Evolutionary conservation across 306 rosid species (phyloP).

Genomic region (Ormosia semicastrata): DNA sequence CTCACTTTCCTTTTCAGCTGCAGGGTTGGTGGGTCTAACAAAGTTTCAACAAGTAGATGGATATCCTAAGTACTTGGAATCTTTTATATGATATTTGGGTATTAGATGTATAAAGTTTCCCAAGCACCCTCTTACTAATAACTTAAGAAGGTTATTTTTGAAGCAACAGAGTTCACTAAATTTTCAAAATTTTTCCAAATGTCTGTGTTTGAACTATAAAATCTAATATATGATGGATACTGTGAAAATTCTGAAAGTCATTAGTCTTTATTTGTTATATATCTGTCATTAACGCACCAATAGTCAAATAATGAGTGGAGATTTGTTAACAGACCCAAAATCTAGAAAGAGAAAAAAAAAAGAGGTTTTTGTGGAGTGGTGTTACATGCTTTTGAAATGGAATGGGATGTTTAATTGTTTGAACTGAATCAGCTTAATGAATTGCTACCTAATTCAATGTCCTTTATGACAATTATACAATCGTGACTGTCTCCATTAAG

Average conservation of each 20-base stretch:
- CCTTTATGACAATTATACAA: constrained; percentile 9
- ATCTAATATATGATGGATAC: background rate
- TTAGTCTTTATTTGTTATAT: background rate
- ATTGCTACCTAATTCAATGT: background rate
- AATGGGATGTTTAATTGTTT: background rate
- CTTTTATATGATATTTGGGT: background rate
- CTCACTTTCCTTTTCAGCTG: background rate
- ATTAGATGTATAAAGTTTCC: background rate
- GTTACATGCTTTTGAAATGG: background rate
- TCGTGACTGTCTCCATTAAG: background rate
- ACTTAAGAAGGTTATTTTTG: background rate
- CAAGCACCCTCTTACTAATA: background rate
- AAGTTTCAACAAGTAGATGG: constrained; percentile 6
- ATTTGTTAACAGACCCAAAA: constrained; percentile 4
- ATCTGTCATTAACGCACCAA: background rate
- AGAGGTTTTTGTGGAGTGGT: constrained; percentile 1
- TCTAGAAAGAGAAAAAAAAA: background rate
- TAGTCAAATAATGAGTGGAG: constrained; percentile 1
- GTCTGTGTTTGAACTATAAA: constrained; percentile 7
- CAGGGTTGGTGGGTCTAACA: background rate
- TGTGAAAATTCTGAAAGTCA: background rate
- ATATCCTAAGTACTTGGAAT: constrained; percentile 8
- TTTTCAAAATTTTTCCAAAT: background rate
- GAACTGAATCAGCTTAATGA: constrained; percentile 10
- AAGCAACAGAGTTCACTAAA: background rate